Base-by-base conservation (phyloP, 495 filamentous ascomycete species). In the Trichoderma virens region DNA sequence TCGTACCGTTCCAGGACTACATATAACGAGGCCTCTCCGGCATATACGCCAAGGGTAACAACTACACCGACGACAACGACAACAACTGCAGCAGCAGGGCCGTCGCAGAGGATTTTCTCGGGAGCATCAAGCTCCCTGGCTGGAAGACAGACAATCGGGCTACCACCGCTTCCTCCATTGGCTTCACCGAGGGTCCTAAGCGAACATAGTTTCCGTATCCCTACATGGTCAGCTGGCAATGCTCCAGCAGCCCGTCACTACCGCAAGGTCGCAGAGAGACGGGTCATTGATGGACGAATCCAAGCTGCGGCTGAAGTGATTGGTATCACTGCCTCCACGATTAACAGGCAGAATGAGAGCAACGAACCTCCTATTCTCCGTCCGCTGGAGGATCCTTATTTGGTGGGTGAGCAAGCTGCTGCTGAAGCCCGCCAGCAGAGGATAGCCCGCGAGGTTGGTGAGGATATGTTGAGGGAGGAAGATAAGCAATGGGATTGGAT, bases 321-420 rank as follows among this genome's bases (percentile, higher is more conserved):
- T 30, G 61, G 35, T 3, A 31, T 73, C 4, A 68, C 75, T 27
- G 67, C 61, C 31, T 66, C 72, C 51, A 56, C 73, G 20, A 62
- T 45, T 16, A 43, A 1, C 2, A 25, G 20, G 8, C 35, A 41
- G 16, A 38, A 47, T n/a, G 20, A 30, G 7, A 30, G n/a, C 8
- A 28, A 38, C 30, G 30, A 35, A n/a, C 3, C 3, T 30, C 60
- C 16, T 11, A 28, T 38, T 18, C 25, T 76, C 14, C 69, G 78
- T n/a, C 79, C 78, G 28, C 74, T 80, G 27, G 81, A 84, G 68
- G 81, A 83, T 65, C 82, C 80, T 7, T 73, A 80, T 25, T 73
- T 83, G 7, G 82, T 82, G 0, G 82, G 82, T 35, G 81, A 84
- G 71, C 73, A 76, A 65, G 81, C 77, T 13, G 81, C 82, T 23